Evolutionary conservation across 2,329 filamentous ascomycete genomes (phyloP).

Genomic region (Aspergillus sergii): DNA sequence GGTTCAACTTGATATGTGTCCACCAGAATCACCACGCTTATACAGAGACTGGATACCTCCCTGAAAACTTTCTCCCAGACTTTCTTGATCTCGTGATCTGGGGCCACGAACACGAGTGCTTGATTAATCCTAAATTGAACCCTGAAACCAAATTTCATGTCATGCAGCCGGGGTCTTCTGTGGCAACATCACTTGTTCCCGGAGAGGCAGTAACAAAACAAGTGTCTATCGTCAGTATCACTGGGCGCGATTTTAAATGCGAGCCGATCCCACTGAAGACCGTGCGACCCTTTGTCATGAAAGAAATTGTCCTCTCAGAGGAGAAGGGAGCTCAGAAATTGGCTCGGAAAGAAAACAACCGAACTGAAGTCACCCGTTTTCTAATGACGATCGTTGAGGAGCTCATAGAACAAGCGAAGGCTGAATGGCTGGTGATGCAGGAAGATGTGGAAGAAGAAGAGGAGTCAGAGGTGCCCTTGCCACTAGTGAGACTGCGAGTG

Average conservation of each 20-base stretch:
- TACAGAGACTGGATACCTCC: constrained; percentile 89
- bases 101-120: constrained; percentile 97
- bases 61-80: constrained; percentile 87
- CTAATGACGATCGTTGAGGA: constrained; percentile 79
- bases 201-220: constrained; percentile 92
- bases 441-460: constrained; percentile 61
- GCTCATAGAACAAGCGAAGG: constrained; percentile 82
- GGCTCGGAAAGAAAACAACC: constrained; percentile 80
- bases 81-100: constrained; percentile 92
- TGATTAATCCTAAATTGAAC: constrained; percentile 82
- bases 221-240: constrained; percentile 81
- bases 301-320: constrained; percentile 75
- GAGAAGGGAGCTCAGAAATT: constrained; percentile 77
- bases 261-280: constrained; percentile 83
- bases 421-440: constrained; percentile 79
- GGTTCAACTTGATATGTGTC: constrained; percentile 94
- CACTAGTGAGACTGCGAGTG: constrained; percentile 85
- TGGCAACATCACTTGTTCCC: constrained; percentile 87
- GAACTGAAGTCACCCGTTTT: constrained; percentile 74
- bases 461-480: constrained; percentile 68
- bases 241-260: constrained; percentile 76
- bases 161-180: constrained; percentile 95
- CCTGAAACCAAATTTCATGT: constrained; percentile 89
- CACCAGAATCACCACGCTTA: constrained; percentile 96
- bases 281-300: constrained; percentile 87